These are phyloP conservation scores for Amphichorda felina DNA, from an alignment of 2,329 filamentous ascomycete species.

Conservation along the genomic window DNA sequence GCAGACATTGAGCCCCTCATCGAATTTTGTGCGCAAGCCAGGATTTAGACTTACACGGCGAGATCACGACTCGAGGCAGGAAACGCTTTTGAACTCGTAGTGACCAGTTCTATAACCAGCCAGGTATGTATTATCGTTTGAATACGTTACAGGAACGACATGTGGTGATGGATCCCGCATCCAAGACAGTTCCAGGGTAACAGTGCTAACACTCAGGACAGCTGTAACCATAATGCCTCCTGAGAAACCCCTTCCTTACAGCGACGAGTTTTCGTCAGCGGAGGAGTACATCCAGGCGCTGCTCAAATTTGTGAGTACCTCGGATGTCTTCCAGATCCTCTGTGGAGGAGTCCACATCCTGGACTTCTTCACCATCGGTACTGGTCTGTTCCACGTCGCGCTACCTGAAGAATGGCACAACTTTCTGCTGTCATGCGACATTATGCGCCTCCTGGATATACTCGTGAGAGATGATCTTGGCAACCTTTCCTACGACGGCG, in stretches of 20 bases:
- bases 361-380: conserved; percentile 84
- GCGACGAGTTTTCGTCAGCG: conserved; percentile 53
- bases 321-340: conserved; percentile 71
- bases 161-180: too few relatives aligned
- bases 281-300: conserved; percentile 74
- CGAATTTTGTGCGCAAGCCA: background rate
- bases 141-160: too few relatives aligned
- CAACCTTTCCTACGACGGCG: conserved; percentile 10
- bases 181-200: background rate
- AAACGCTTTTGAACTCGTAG: too few relatives aligned
- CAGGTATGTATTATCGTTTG: too few relatives aligned
- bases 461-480: conserved; percentile 67
- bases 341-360: conserved; percentile 95
- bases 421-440: conserved; percentile 60
- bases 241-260: conserved; percentile 51
- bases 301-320: conserved; percentile 62
- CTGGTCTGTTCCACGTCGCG: conserved; percentile 68
- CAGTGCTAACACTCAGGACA: background rate
- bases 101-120: too few relatives aligned
- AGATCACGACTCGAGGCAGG: too few relatives aligned
- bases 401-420: conserved; percentile 70
- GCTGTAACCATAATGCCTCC: conserved; percentile 16
- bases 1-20: background rate
- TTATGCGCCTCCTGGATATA: conserved; percentile 69
- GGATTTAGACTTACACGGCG: background rate